Base-by-base conservation (phyloP, 495 filamentous ascomycete species). In the Penicillium lividum region DNA sequence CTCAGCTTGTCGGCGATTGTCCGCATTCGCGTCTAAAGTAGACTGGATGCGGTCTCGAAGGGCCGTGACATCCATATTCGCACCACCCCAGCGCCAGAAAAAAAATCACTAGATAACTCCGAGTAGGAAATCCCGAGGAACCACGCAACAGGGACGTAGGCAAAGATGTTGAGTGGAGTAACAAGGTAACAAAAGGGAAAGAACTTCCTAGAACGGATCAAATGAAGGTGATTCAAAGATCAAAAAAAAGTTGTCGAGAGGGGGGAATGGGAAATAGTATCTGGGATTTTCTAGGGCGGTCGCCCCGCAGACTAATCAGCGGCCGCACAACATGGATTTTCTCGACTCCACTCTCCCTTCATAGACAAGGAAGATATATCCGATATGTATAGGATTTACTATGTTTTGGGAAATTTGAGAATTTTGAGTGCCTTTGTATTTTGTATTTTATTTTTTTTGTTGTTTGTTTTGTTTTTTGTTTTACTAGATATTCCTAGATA, bases 41-140 rank as follows among this genome's bases (percentile, higher is more conserved):
- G 89, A 88, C 71, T 88, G 83, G 73, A 98, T 91, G 73, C 92
- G 90, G 80, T 86, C 86, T 76, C 92, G 83, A 69, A 98, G 83
- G 69, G 85, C 86, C 73, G 85, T 82, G 72, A 88, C 89, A 82
- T 97, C 92, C 94, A 98, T 97, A 64, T 49, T 70, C 73, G 68
- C 64, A 71, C 66, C 69, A 66, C 73, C 72, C 71, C 62, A 61
- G 61, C 68, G 69, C 68, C 66, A 68, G 54, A 69, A 68, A 70
- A 62, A 58, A 63, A 65, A 65, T 51, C 53, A 53, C 33, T 60
- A 43, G 57, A 54, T 52, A 62, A 67, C 52, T 55, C 56, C 60
- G 49, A 54, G 38, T 40, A 40, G 38, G 33, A 48, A 58, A 53
- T 47, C 62, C 67, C 56, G 53, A 53, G 46, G 60, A 54, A 61